Evolutionary conservation across 495 filamentous ascomycete genomes (phyloP), one percentile per base, ranked within the genome.

Genomic region (Xeromyces bisporus): DNA sequence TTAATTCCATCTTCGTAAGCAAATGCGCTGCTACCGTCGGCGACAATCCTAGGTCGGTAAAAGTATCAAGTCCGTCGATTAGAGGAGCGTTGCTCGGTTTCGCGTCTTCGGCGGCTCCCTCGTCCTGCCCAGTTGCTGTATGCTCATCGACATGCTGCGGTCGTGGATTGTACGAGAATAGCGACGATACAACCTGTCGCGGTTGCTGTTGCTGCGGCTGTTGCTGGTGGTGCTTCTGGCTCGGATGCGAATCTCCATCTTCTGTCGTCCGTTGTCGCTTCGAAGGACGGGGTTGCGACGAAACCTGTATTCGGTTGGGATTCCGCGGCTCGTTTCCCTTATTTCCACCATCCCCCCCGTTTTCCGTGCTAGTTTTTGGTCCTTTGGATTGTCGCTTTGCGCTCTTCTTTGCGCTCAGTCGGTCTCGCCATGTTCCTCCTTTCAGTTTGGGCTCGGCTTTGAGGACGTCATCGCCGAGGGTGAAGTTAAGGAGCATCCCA

Each of bases 21-120:
- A 97, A 59, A 51, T 93, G 84, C 24, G 74, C 71, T 2, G 86
- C 83, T 13, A 96, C 60, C 15, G 68, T 67, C 1, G 71, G 56
- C 11, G 82, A 87, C 16, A 96, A 48, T 2, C 86, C 86, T 15
- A 97, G 60, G 5, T 72, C 69, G 10, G 71, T 80, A 40, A 97
- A 97, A 14, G 75, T 89, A 41, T 77, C 74, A 14, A 84, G 65
- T 28, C 80, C 83, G 30, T 77, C 76, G 1, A 73, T 66, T n/a
- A 94, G 57, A 2, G 89, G 91, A n/a, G 89, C 89, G 55, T 97
- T 97, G 0, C 87, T 91, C n/a, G 89, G 80, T 26, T 69, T 61
- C 15, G 76, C 64, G 7, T 72, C 67, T 2, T 70, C 60, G 17
- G 66, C 66, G 0, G 55, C 50, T 25, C 60, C 60, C 2, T 58